Percentiles rank a stretch among this genome's conserved stretches.
phyloP scores from a whole-genome alignment of 768 basidiomycete genomes.

The Phaeotremella skinneri region DNA sequence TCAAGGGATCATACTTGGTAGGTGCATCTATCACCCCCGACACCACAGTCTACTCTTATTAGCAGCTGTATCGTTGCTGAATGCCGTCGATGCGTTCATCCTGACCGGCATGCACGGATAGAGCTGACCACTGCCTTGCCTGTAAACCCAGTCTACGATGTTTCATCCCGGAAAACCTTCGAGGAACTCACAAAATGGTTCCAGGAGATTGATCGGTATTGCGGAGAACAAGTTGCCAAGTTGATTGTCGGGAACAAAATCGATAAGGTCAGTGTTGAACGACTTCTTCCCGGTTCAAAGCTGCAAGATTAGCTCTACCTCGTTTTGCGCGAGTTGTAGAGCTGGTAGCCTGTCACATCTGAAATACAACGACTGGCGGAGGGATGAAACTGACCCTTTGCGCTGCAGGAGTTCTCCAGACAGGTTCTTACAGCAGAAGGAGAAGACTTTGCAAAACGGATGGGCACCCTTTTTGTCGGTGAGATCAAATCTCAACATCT shows the following conservation, averaged over 20 bases:
- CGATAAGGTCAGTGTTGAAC: slow-evolving; percentile 64
- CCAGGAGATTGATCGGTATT: slow-evolving; percentile 89
- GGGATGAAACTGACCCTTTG: background rate
- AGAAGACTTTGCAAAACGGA: slow-evolving; percentile 71
- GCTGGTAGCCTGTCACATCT: too few relatives aligned
- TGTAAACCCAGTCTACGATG: slow-evolving; percentile 80
- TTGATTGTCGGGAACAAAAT: slow-evolving; percentile 89
- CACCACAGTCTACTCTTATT: background rate
- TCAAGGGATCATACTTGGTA: slow-evolving; percentile 56
- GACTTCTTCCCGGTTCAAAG: too few relatives aligned
- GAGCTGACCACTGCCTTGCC: background rate
- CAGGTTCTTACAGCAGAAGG: slow-evolving; percentile 80
- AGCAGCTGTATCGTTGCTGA: too few relatives aligned
- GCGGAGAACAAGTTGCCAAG: slow-evolving; percentile 78
- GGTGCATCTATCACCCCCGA: slow-evolving; percentile 13
- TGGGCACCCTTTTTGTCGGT: slow-evolving; percentile 75
- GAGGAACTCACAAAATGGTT: slow-evolving; percentile 90
- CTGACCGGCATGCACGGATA: background rate
- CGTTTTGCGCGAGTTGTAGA: too few relatives aligned
- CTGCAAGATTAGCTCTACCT: too few relatives aligned
- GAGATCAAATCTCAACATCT: slow-evolving; percentile 1
- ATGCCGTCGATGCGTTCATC: too few relatives aligned
- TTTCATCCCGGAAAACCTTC: slow-evolving; percentile 85
- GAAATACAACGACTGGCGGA: too few relatives aligned
- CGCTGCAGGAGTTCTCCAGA: slow-evolving; percentile 75